These are phyloP conservation scores for Discostella stelligeroides DNA, from an alignment of 108 stramenopile genomes.

Conservation along the genomic window DNA sequence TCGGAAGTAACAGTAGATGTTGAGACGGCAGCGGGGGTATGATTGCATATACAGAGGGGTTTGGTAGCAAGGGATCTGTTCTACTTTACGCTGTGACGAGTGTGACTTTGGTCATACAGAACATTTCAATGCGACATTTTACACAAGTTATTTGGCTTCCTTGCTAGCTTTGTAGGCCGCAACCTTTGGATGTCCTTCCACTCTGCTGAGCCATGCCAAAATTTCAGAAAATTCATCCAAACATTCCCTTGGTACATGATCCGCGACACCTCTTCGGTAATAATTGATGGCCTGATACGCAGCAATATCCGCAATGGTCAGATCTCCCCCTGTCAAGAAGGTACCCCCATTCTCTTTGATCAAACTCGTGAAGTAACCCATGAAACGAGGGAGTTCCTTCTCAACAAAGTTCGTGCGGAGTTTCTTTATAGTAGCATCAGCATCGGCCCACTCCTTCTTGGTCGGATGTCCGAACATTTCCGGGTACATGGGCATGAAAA, in stretches of 20 bases:
- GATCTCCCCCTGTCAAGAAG: slow-evolving; percentile 41
- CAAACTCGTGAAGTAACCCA: slow-evolving; percentile 38
- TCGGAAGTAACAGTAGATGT: slow-evolving; percentile 6
- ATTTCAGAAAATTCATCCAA: slow-evolving; percentile 53
- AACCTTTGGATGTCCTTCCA: slow-evolving; percentile 34
- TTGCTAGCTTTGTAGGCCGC: slow-evolving; percentile 50
- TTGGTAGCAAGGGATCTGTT: too few species aligned
- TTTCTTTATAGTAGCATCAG: slow-evolving; percentile 49
- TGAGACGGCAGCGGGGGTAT: background rate
- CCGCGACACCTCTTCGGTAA: slow-evolving; percentile 60
- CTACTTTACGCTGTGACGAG: too few species aligned
- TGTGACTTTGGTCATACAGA: too few species aligned
- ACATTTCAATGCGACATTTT: background rate
- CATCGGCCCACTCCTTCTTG: slow-evolving; percentile 54
- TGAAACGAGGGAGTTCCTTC: slow-evolving; percentile 57
- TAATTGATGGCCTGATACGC: slow-evolving; percentile 41
- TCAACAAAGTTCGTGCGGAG: slow-evolving; percentile 54
- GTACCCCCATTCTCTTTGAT: slow-evolving; percentile 49
- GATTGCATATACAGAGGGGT: background rate
- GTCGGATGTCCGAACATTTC: slow-evolving; percentile 58
- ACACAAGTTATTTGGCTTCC: slow-evolving; percentile 11
- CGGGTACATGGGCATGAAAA: slow-evolving; percentile 62
- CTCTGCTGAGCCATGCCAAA: slow-evolving; percentile 43
- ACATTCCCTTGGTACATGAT: slow-evolving; percentile 63
- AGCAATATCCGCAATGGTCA: slow-evolving; percentile 76